Evolutionary conservation across 164 flowering plant genomes (phyloP).

Genomic region (Tetracentron sinense): DNA sequence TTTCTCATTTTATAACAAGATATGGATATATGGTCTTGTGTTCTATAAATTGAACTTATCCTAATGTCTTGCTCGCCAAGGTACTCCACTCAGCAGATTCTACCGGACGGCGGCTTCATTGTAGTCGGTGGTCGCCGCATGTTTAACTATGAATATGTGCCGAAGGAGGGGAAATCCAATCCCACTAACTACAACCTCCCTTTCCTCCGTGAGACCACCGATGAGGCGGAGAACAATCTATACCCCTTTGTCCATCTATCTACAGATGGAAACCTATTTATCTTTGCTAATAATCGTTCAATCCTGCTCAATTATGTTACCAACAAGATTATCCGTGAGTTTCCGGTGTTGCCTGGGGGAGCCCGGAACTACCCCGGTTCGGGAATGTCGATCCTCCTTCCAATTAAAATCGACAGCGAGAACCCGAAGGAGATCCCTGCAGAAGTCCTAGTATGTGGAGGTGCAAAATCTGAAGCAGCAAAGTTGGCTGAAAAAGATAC

Average conservation of each 20-base stretch:
- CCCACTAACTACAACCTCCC: constrained; percentile 22
- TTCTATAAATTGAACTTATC: no score
- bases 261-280: constrained; percentile 76
- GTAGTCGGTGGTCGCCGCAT: constrained; percentile 66
- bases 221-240: constrained; percentile 65
- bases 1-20: neutral
- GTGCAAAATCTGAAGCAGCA: constrained; percentile 30
- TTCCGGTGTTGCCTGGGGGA: constrained; percentile 61
- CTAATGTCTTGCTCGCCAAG: constrained; percentile 21
- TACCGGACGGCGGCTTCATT: constrained; percentile 60
- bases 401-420: constrained; percentile 32
- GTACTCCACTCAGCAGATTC: constrained; percentile 58
- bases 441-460: constrained; percentile 77
- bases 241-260: constrained; percentile 79
- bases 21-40: no score
- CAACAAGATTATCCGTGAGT: constrained; percentile 33
- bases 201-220: constrained; percentile 51
- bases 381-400: constrained; percentile 69
- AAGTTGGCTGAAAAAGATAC: constrained; percentile 13
- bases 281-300: constrained; percentile 74
- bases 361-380: constrained; percentile 81
- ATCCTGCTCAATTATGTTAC: constrained; percentile 45
- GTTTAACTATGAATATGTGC: constrained; percentile 60
- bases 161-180: constrained; percentile 30
- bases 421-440: constrained; percentile 14